Evolutionary conservation across 1,284 basidiomycete species (phyloP).

Genomic region (Xerocomus nothofagi): DNA sequence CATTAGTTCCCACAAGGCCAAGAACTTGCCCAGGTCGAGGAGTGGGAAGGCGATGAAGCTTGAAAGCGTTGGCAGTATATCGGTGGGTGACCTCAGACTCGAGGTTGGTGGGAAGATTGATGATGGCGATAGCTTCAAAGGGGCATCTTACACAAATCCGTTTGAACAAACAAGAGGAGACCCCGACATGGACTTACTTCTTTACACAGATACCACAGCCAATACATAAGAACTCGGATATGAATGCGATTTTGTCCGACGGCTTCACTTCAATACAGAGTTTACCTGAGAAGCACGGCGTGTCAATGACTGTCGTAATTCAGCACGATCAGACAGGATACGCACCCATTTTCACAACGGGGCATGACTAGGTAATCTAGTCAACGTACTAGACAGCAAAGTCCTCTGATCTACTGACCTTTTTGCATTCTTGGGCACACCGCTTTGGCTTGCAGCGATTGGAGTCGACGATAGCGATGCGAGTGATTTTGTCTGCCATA

Average conservation of each 20-base stretch:
- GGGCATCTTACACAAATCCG: constrained; percentile 68
- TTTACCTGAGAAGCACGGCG: constrained; percentile 60
- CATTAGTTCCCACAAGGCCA: constrained; percentile 95
- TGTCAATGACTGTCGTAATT: neutral
- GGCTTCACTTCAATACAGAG: constrained; percentile 96
- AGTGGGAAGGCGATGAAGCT: constrained; percentile 93
- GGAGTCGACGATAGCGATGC: constrained; percentile 92
- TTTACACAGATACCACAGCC: constrained; percentile 99
- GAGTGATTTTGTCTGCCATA: constrained; percentile 90
- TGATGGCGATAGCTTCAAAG: constrained; percentile 96
- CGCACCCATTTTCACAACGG: constrained; percentile 96
- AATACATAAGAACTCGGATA: constrained; percentile 95
- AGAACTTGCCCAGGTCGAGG: constrained; percentile 95
- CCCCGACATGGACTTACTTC: constrained; percentile 61
- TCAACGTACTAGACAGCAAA: constrained; percentile 9
- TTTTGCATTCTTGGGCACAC: constrained; percentile 92
- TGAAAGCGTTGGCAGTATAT: constrained; percentile 97
- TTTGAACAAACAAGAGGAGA: constrained; percentile 12
- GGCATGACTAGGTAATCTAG: constrained; percentile 82
- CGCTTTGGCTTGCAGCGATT: constrained; percentile 94
- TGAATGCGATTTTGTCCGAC: constrained; percentile 93
- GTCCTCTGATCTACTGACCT: constrained; percentile 45
- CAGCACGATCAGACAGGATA: constrained; percentile 14
- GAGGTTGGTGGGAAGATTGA: constrained; percentile 95
- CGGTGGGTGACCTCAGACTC: constrained; percentile 94